Base-by-base conservation (phyloP, 2,329 filamentous ascomycete species). In the Emericellopsis atlantica region DNA sequence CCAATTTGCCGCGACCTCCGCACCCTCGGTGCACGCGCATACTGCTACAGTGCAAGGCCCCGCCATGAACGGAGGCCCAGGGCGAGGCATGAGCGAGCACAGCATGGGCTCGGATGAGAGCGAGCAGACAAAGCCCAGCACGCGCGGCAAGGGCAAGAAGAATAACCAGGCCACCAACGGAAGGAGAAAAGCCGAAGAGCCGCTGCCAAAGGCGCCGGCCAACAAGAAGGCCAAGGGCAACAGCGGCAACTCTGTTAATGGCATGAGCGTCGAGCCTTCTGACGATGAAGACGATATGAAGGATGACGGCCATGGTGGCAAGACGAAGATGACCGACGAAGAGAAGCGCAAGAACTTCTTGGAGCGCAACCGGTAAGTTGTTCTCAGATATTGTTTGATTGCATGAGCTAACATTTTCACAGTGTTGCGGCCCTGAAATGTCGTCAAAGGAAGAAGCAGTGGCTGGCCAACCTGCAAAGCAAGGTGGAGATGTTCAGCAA, bases 261-360 rank as follows among this genome's bases (percentile, higher is more conserved):
- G 18, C 15, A 40, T 42, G 37, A 53, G 53, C 29, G 49, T 51
- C 1, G 59, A 65, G 8, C 65, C 60, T 9, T 71, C 77, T 5
- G 71, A 77, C 4, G 67, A 74, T 4, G 61, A 65, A 5, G 67
- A 66, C 21, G 72, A 77, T 2, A 69, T 76, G 5, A 66, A 72
- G 5, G 67, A 74, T 40, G 69, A 75, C 6, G 72, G 69, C 24
- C 67, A 76, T 37, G 66, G 70, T 33, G 76, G 69, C 34, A 83
- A 79, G 59, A 56, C 60, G 0, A 95, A 95, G 69, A 94, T 95
- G 87, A 95, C 89, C 0, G 92, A 96, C 43, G 92, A 96, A 55
- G 92, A 98, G 67, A 98, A 98, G 69, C 76, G 92, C 34, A 95
- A 93, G 66, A 98, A 96, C 58, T 98, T 98, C 61, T 69, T 98